These are phyloP conservation scores for Calonectria hawksworthii DNA, from an alignment of 2,329 filamentous ascomycete species.

Conservation along the genomic window DNA sequence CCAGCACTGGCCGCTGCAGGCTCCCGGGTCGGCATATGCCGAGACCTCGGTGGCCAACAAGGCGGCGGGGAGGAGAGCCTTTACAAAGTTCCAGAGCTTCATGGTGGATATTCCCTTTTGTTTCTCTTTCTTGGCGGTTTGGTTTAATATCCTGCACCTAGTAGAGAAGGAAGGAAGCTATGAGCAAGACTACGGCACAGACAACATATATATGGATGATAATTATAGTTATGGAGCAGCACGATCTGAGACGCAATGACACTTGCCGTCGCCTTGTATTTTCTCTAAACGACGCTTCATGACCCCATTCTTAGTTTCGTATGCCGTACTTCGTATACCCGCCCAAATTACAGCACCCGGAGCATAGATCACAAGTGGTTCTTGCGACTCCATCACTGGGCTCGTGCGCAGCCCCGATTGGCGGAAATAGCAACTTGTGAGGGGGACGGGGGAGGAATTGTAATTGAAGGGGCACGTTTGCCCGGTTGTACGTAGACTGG, in stretches of 20 bases:
- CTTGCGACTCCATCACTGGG: not conserved
- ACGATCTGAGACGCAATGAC: not conserved
- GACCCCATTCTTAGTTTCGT: slow-evolving; percentile 20
- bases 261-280: not conserved
- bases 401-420: slow-evolving; percentile 21
- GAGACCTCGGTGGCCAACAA: slow-evolving; percentile 53
- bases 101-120: slow-evolving; percentile 7
- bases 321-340: slow-evolving; percentile 9
- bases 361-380: not conserved
- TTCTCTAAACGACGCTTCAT: not conserved
- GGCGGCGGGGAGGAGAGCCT: slow-evolving; percentile 16
- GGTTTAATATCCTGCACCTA: not conserved
- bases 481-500: not conserved
- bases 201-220: not conserved
- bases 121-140: not conserved
- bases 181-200: not conserved
- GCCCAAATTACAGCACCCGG: slow-evolving; percentile 16
- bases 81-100: slow-evolving; percentile 30
- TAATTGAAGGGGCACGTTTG: slow-evolving; percentile 18
- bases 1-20: slow-evolving; percentile 55
- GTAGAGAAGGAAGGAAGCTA: not conserved
- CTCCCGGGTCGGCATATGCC: slow-evolving; percentile 47
- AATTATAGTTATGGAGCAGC: not conserved
- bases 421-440: slow-evolving; percentile 22
- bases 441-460: slow-evolving; percentile 4